Percentiles rank a stretch among this genome's conserved stretches.
phyloP scores from a whole-genome alignment of 306 rosid species.

The Nissolia schottii region DNA sequence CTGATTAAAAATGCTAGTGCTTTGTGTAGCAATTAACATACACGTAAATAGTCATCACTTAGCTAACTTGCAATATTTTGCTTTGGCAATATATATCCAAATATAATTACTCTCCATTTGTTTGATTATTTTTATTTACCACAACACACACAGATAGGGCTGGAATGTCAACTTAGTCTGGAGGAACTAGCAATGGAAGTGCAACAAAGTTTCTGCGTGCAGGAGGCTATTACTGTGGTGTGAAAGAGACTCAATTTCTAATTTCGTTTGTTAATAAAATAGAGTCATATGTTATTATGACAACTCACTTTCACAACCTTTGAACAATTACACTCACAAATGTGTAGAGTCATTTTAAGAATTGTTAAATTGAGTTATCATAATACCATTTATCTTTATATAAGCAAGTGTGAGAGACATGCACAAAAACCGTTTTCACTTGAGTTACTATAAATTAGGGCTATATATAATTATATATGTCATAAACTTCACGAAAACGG shows the following conservation, averaged over 20 bases:
- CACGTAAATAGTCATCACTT: too few species aligned
- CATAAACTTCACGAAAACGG: slow-evolving; percentile 27
- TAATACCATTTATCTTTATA: too few species aligned
- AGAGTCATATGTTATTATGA: too few species aligned
- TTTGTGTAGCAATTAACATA: not conserved
- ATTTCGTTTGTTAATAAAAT: slow-evolving; percentile 5
- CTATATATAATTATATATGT: slow-evolving; percentile 6
- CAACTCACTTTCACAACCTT: too few species aligned
- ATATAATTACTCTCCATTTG: too few species aligned
- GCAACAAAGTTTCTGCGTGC: slow-evolving; percentile 69
- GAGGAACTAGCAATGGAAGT: slow-evolving; percentile 87
- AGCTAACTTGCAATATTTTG: not conserved
- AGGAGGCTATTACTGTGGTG: slow-evolving; percentile 31
- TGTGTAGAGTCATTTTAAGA: too few species aligned
- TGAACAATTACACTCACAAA: too few species aligned
- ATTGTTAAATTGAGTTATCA: too few species aligned
- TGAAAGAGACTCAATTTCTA: slow-evolving; percentile 15
- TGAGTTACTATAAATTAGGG: slow-evolving; percentile 2
- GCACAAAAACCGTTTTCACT: slow-evolving; percentile 11
- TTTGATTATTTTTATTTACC: not conserved
- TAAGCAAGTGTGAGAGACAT: slow-evolving; percentile 15
- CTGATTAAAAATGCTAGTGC: too few species aligned
- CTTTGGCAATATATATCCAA: too few species aligned
- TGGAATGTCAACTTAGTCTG: slow-evolving; percentile 81
- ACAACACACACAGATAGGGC: slow-evolving; percentile 77